phyloP scores from a whole-genome alignment of 2,329 filamentous ascomycete species.

The Penicillium sp. region DNA sequence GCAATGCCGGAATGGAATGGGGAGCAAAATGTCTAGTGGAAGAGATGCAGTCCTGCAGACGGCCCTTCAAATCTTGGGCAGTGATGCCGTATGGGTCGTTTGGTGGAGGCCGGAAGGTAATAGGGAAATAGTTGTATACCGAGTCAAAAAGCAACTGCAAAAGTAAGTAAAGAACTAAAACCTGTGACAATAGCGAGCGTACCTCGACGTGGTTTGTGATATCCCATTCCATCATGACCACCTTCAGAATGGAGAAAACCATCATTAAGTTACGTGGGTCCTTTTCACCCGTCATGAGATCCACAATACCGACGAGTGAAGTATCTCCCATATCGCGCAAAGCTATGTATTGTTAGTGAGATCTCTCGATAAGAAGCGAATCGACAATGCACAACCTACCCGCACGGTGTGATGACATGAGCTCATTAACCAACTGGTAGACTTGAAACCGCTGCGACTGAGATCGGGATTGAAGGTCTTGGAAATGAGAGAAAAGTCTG shows the following conservation, averaged over 20 bases:
- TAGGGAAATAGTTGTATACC: conserved; percentile 72
- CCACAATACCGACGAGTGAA: conserved; percentile 62
- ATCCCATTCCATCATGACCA: conserved; percentile 69
- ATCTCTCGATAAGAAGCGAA: not conserved
- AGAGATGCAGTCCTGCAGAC: conserved; percentile 64
- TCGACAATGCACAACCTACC: conserved; percentile 37
- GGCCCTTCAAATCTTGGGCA: conserved; percentile 66
- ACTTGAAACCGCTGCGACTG: conserved; percentile 67
- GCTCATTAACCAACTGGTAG: conserved; percentile 60
- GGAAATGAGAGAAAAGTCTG: conserved; percentile 55
- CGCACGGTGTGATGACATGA: conserved; percentile 63
- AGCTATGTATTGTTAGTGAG: conserved; percentile 37
- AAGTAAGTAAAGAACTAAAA: conserved; percentile 17
- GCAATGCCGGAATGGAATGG: conserved; percentile 64
- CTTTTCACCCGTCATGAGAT: conserved; percentile 68
- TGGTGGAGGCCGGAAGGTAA: conserved; percentile 69
- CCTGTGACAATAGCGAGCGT: conserved; percentile 9
- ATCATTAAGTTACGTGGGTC: conserved; percentile 71
- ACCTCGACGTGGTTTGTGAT: conserved; percentile 62
- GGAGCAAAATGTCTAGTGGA: conserved; percentile 65
- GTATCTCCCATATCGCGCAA: conserved; percentile 59
- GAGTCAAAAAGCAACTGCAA: conserved; percentile 61
- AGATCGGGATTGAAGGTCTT: conserved; percentile 61
- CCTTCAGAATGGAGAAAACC: conserved; percentile 66
- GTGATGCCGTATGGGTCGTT: conserved; percentile 71